Percentiles rank a stretch among this genome's conserved stretches.
phyloP scores from a whole-genome alignment of 805 yeast species.

The Dipodascus geniculatus region DNA sequence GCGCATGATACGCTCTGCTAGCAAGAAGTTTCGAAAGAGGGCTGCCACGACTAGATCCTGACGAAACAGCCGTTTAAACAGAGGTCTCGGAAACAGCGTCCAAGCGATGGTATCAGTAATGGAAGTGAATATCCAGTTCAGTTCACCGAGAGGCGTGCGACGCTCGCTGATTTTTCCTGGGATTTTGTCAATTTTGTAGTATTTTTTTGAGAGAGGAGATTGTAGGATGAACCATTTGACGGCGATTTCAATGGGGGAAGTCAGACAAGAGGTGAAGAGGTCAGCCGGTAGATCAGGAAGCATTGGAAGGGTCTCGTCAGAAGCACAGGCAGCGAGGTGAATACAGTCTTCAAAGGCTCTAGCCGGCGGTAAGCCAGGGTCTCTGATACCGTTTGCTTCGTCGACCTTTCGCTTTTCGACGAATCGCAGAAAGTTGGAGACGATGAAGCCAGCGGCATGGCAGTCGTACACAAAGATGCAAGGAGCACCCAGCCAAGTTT shows the following conservation, averaged over 20 bases:
- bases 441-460: constrained; percentile 86
- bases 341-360: constrained; percentile 73
- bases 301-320: constrained; percentile 81
- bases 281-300: constrained; percentile 94
- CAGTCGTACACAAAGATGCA: constrained; percentile 93
- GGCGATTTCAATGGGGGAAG: constrained; percentile 91
- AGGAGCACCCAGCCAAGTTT: constrained; percentile 97
- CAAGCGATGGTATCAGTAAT: constrained; percentile 97
- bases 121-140: constrained; percentile 96
- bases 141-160: constrained; percentile 89
- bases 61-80: constrained; percentile 81
- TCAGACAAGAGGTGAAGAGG: constrained; percentile 85
- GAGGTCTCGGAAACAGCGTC: constrained; percentile 78
- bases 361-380: constrained; percentile 47
- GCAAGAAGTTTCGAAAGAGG: constrained; percentile 76
- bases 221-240: constrained; percentile 86
- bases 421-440: constrained; percentile 77
- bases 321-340: constrained; percentile 84
- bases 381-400: constrained; percentile 29
- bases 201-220: constrained; percentile 24
- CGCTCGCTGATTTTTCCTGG: constrained; percentile 91
- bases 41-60: constrained; percentile 97
- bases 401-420: constrained; percentile 84
- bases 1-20: constrained; percentile 92
- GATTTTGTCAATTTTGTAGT: constrained; percentile 39